These are phyloP conservation scores for Xylariaceae sp. DNA, from an alignment of 2,329 filamentous ascomycete genomes.

Conservation along the genomic window DNA sequence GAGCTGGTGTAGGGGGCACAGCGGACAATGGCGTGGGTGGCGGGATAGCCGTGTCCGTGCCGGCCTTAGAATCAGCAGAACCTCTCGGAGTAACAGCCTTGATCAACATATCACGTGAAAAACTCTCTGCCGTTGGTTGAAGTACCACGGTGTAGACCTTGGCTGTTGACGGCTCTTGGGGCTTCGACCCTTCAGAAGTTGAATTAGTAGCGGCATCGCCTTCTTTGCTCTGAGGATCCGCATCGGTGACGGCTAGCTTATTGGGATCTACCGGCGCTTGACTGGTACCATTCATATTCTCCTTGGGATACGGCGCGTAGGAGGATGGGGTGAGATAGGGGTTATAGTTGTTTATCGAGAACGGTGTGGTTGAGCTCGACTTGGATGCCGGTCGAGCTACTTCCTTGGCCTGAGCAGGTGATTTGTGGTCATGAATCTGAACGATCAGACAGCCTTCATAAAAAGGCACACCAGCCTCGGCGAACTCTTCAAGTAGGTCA, in stretches of 20 bases:
- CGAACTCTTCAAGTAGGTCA: slow-evolving; percentile 77
- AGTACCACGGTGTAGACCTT: slow-evolving; percentile 74
- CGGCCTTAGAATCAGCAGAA: slow-evolving; percentile 33
- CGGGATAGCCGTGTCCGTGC: slow-evolving; percentile 42
- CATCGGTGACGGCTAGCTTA: slow-evolving; percentile 38
- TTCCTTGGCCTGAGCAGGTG: slow-evolving; percentile 56
- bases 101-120: slow-evolving; percentile 69
- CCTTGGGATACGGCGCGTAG: slow-evolving; percentile 68
- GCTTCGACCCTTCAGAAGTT: slow-evolving; percentile 41
- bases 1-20: slow-evolving; percentile 57
- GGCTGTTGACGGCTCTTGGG: slow-evolving; percentile 49
- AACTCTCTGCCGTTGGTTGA: slow-evolving; percentile 72
- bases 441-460: slow-evolving; percentile 96
- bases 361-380: slow-evolving; percentile 60
- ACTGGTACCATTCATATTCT: slow-evolving; percentile 33
- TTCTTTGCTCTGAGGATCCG: slow-evolving; percentile 50
- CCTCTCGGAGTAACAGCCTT: slow-evolving; percentile 65
- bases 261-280: slow-evolving; percentile 28
- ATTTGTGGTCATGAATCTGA: slow-evolving; percentile 83
- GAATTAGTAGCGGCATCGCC: slow-evolving; percentile 50
- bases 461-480: slow-evolving; percentile 66
- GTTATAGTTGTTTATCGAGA: slow-evolving; percentile 90
- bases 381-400: slow-evolving; percentile 48
- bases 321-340: slow-evolving; percentile 85
- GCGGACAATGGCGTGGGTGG: slow-evolving; percentile 62